phyloP scores from a whole-genome alignment of 2,329 filamentous ascomycete species.

The Aspergillus carbonarius region DNA sequence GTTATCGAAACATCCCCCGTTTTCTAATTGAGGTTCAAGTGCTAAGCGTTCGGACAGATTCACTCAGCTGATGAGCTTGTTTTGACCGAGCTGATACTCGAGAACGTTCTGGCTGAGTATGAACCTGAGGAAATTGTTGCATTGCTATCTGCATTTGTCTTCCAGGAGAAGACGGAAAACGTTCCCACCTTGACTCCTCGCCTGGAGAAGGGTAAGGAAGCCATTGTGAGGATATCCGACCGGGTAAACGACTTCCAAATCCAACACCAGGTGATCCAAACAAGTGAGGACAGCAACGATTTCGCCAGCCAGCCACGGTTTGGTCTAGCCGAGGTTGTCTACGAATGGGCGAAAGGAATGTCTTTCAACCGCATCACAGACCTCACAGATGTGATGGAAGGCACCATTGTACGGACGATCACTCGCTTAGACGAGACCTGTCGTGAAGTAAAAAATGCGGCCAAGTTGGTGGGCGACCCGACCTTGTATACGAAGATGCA shows the following conservation, averaged over 20 bases:
- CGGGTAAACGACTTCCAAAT: slow-evolving; percentile 91
- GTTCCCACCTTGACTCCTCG: slow-evolving; percentile 77
- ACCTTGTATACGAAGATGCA: slow-evolving; percentile 96
- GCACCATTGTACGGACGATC: slow-evolving; percentile 94
- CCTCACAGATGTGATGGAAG: slow-evolving; percentile 92
- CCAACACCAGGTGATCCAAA: slow-evolving; percentile 86
- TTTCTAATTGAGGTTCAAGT: neutral
- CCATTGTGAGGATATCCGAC: slow-evolving; percentile 86
- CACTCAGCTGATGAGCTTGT: slow-evolving; percentile 96
- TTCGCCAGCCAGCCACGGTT: slow-evolving; percentile 86
- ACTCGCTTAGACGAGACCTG: slow-evolving; percentile 94
- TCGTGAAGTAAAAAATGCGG: slow-evolving; percentile 94
- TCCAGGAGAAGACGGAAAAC: slow-evolving; percentile 90
- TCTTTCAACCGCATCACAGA: slow-evolving; percentile 97
- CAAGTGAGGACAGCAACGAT: slow-evolving; percentile 86
- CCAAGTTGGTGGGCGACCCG: slow-evolving; percentile 91
- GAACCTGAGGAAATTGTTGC: slow-evolving; percentile 96
- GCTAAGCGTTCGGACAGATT: slow-evolving; percentile 52
- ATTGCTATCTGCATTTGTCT: slow-evolving; percentile 89
- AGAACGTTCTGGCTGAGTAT: slow-evolving; percentile 93
- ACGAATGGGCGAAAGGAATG: slow-evolving; percentile 98
- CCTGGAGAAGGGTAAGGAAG: slow-evolving; percentile 77
- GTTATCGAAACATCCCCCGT: slow-evolving; percentile 7
- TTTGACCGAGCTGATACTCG: slow-evolving; percentile 90
- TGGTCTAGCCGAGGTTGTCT: slow-evolving; percentile 94